Evolutionary conservation across 2,329 filamentous ascomycete genomes (phyloP).

Genomic region (Beauveria scarabaeidicola): DNA sequence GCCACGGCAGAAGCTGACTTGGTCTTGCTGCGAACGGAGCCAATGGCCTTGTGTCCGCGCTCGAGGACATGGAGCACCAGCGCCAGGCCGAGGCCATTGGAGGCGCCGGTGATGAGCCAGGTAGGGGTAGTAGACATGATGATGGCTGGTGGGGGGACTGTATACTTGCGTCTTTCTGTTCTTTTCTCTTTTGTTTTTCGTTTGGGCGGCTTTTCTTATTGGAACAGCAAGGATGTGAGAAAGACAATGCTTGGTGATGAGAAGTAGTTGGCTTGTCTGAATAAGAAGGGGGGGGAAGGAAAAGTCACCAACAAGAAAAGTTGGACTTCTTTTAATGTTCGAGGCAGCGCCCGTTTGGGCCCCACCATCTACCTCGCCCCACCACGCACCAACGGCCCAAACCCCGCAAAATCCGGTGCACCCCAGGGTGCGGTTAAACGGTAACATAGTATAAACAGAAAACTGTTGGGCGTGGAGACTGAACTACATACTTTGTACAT

Average conservation of each 20-base stretch:
- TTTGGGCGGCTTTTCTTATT: neutral
- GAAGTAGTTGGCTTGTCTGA: neutral
- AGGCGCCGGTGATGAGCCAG: conserved; percentile 43
- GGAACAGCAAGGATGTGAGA: neutral
- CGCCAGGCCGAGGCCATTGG: conserved; percentile 36
- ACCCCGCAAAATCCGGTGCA: neutral
- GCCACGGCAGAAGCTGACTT: conserved; percentile 14
- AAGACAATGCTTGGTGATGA: neutral
- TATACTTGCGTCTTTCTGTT: no score
- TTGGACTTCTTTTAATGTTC: neutral
- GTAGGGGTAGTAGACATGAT: neutral
- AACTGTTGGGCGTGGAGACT: no score
- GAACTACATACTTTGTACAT: no score
- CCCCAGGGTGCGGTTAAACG: neutral
- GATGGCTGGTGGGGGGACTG: neutral
- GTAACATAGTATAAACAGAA: no score
- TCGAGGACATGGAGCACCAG: conserved; percentile 33
- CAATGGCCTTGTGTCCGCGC: conserved; percentile 38
- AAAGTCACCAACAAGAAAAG: neutral
- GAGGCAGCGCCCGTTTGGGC: neutral
- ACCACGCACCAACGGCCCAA: neutral
- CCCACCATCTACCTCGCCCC: neutral
- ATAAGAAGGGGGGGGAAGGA: neutral
- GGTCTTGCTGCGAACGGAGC: conserved; percentile 31
- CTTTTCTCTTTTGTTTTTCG: neutral